Percentiles rank a stretch among this genome's conserved stretches.
Evolutionary conservation across 208 protist genomes (phyloP).

Genomic region (Trichomonas vaginalis): DNA sequence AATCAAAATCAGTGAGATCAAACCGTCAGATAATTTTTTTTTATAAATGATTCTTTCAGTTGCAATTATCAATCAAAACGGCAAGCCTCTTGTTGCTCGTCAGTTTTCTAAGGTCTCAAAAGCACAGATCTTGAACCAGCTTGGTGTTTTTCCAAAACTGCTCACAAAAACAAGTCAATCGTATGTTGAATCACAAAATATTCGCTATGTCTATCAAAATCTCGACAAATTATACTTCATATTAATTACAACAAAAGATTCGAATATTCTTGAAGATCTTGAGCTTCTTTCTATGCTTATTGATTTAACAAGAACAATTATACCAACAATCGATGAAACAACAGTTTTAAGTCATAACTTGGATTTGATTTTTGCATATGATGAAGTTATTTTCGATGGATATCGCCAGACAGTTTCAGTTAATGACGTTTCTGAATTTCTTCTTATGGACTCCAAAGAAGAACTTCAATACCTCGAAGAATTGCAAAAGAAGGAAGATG

Average conservation of each 20-base stretch:
- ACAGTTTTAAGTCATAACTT: background rate
- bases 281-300: background rate
- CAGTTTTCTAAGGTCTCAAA: background rate
- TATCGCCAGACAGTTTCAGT: background rate
- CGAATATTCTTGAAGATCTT: background rate
- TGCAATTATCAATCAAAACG: background rate
- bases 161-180: background rate
- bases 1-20: too few species aligned
- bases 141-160: background rate
- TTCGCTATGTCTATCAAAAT: background rate
- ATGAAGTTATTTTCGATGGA: background rate
- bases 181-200: background rate
- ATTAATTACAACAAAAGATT: background rate
- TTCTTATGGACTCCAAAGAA: background rate
- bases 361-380: background rate
- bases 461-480: background rate
- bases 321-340: background rate
- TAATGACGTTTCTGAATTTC: background rate
- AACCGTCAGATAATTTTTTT: too few species aligned
- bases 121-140: background rate
- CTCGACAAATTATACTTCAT: background rate
- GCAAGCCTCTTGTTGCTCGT: background rate
- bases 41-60: background rate
- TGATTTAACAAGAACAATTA: background rate
- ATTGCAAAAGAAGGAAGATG: background rate